Evolutionary conservation across 1,139 yeast species (phyloP).

Genomic region (Sugiyamaella sp.): DNA sequence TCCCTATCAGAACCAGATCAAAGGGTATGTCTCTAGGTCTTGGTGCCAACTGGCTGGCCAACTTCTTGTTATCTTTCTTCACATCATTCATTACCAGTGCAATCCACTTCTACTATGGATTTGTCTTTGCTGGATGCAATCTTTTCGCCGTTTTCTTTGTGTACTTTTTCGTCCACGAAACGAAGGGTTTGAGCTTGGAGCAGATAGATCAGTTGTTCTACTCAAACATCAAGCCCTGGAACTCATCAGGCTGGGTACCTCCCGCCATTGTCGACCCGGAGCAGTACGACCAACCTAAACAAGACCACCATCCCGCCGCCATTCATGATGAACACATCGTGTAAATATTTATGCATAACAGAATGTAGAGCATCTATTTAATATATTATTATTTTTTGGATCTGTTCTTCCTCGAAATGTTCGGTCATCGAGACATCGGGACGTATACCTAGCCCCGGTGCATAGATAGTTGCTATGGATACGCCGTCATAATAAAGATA

Average conservation of each 20-base stretch:
- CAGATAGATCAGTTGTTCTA: conserved; percentile 64
- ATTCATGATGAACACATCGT: conserved; percentile 12
- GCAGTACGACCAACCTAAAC: neutral
- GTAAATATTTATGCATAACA: conserved; percentile 1
- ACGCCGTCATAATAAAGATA: neutral
- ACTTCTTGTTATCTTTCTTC: conserved; percentile 61
- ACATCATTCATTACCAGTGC: conserved; percentile 52
- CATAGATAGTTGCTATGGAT: conserved; percentile 10
- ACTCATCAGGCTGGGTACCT: conserved; percentile 37
- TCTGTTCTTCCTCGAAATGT: neutral
- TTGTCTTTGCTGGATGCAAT: conserved; percentile 73
- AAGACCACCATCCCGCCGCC: conserved; percentile 4
- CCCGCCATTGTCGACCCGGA: conserved; percentile 6
- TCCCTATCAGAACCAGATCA: conserved; percentile 77
- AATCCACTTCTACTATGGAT: conserved; percentile 65
- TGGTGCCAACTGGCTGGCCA: conserved; percentile 80
- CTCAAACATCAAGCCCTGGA: conserved; percentile 38
- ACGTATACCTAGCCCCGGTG: conserved; percentile 4
- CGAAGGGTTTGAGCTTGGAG: conserved; percentile 74
- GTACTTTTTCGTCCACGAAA: conserved; percentile 65
- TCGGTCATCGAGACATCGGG: neutral
- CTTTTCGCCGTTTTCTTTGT: conserved; percentile 55
- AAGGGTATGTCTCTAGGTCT: conserved; percentile 71
- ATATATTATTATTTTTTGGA: neutral
- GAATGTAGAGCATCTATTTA: conserved; percentile 5